phyloP scores from a whole-genome alignment of 2,329 filamentous ascomycete species.

The Rutstroemia sydowiana region DNA sequence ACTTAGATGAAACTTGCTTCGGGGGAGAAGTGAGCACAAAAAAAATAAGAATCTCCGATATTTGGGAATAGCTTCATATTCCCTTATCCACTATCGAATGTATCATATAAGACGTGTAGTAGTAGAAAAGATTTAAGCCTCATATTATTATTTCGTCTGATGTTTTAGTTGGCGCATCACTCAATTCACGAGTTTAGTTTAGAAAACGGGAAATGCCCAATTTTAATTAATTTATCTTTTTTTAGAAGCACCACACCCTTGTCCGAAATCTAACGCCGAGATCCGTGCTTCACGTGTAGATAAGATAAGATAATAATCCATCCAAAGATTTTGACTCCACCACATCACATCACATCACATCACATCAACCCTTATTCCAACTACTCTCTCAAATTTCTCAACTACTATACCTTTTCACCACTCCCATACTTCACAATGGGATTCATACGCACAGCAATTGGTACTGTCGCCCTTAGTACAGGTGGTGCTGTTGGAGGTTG shows the following conservation, averaged over 20 bases:
- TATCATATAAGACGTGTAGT: not conserved
- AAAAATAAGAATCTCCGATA: not conserved
- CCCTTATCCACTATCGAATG: not conserved
- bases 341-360: not conserved
- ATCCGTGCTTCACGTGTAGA: too few relatives aligned
- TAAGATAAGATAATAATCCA: not conserved
- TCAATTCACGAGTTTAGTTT: too few relatives aligned
- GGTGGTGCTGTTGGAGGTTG: conserved; percentile 18
- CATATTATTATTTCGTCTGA: not conserved
- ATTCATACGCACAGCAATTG: conserved; percentile 16
- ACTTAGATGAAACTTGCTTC: not conserved
- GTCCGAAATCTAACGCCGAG: too few relatives aligned
- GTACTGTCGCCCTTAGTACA: conserved; percentile 17
- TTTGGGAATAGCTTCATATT: not conserved
- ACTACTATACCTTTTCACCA: not conserved
- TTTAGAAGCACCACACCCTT: too few relatives aligned
- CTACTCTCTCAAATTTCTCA: not conserved
- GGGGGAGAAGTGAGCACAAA: not conserved
- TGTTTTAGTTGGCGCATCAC: not conserved
- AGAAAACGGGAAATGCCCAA: too few relatives aligned
- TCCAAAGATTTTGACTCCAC: not conserved
- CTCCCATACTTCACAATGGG: conserved; percentile 14
- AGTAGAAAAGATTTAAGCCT: not conserved
- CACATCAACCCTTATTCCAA: not conserved
- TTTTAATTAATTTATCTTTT: too few relatives aligned